A percentile compares a stretch with the other conserved stretches of the same genome.
phyloP scores from a whole-genome alignment of 73 alveolate genomes.

The Strombidium stylifer region DNA sequence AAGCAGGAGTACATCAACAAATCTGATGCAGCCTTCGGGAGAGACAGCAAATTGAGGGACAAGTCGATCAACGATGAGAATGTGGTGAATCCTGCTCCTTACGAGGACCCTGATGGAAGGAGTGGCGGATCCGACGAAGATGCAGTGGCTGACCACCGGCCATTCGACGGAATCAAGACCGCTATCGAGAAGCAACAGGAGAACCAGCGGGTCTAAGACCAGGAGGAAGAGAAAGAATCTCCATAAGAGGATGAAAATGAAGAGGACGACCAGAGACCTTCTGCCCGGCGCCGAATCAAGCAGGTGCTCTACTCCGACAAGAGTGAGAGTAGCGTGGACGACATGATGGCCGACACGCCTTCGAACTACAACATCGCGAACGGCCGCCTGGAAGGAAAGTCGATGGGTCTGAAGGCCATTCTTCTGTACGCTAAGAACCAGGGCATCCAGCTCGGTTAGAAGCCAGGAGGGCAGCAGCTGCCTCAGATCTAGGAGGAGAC shows the following conservation, averaged over 20 bases:
- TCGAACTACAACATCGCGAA: slow-evolving; percentile 58
- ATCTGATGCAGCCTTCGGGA: background rate
- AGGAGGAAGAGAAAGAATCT: background rate
- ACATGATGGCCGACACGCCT: slow-evolving; percentile 70
- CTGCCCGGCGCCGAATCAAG: slow-evolving; percentile 1
- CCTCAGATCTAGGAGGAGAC: no score
- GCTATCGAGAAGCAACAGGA: no score
- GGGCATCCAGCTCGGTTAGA: slow-evolving; percentile 14
- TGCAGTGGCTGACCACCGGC: no score
- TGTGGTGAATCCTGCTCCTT: no score
- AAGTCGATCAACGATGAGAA: background rate
- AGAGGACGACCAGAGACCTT: slow-evolving; percentile 2
- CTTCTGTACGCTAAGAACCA: slow-evolving; percentile 15
- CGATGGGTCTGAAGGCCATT: slow-evolving; percentile 43
- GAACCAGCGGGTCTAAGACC: background rate
- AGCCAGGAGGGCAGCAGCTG: no score
- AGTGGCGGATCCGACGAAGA: no score
- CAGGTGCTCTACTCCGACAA: slow-evolving; percentile 40
- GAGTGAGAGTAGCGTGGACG: slow-evolving; percentile 58
- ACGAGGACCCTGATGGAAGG: no score
- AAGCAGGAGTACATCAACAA: background rate
- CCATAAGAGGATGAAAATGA: slow-evolving; percentile 5
- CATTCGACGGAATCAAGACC: no score
- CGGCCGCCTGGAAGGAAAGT: slow-evolving; percentile 57
- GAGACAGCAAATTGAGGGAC: background rate